Evolutionary conservation across 805 yeast species (phyloP).

Genomic region (Spathaspora boniae): DNA sequence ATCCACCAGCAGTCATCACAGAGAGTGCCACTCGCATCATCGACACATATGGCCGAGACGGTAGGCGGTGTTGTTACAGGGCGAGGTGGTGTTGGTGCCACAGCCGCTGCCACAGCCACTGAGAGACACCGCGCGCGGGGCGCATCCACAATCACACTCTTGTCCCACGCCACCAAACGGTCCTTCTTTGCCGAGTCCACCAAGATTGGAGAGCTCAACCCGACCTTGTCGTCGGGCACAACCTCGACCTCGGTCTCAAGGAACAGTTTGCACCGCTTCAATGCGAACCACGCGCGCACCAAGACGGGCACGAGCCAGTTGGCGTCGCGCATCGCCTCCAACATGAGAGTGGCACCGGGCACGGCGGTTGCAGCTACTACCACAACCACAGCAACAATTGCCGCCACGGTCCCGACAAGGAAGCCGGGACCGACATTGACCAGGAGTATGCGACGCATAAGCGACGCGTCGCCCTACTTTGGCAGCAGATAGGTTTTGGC

Average conservation of each 20-base stretch:
- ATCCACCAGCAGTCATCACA: constrained; percentile 8
- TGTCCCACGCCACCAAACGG: neutral
- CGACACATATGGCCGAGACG: neutral
- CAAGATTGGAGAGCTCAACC: constrained; percentile 5
- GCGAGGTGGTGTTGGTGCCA: too few relatives aligned
- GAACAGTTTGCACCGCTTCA: constrained; percentile 1
- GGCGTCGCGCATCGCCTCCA: constrained; percentile 10
- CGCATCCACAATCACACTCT: too few relatives aligned
- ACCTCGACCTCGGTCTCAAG: neutral
- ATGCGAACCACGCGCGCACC: neutral
- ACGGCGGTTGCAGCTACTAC: neutral
- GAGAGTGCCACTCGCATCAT: neutral
- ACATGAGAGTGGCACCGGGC: constrained; percentile 6
- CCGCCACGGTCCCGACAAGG: neutral
- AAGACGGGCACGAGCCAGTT: constrained; percentile 4
- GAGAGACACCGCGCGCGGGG: too few relatives aligned
- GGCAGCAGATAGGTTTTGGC: constrained; percentile 2
- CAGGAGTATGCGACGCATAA: constrained; percentile 2
- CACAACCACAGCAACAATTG: neutral
- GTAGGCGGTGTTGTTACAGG: too few relatives aligned
- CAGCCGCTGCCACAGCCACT: too few relatives aligned
- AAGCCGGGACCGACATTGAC: constrained; percentile 1
- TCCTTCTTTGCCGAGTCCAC: constrained; percentile 11
- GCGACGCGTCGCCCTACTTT: constrained; percentile 8
- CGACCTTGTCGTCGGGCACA: neutral